Conservation (phyloP, 1,284 basidiomycete genomes). For the Trichosporon sp. region DNA sequence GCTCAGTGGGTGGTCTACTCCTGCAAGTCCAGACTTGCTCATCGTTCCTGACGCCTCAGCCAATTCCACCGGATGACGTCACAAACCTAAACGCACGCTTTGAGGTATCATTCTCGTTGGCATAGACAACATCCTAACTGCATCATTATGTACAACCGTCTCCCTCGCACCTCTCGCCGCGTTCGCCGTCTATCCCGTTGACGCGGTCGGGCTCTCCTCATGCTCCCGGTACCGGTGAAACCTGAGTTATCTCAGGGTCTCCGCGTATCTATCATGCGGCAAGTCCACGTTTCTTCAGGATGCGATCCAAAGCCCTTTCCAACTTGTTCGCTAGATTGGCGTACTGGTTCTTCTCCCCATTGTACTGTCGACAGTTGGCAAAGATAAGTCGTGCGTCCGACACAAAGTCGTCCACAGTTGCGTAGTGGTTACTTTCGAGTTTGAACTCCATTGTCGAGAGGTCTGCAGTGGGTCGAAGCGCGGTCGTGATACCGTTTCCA, state of each 20-base stretch:
- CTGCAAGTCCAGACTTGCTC: background rate
- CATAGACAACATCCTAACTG: background rate
- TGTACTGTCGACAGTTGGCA: constrained; percentile 87
- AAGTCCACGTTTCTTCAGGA: constrained; percentile 44
- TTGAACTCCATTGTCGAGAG: constrained; percentile 89
- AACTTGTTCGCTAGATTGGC: constrained; percentile 79
- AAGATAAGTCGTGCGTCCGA: constrained; percentile 80
- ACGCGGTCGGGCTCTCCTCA: background rate
- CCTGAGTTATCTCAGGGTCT: background rate
- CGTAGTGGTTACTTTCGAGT: constrained; percentile 72
- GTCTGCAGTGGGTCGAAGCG: constrained; percentile 55
- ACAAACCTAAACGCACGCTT: background rate
- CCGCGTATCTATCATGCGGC: background rate
- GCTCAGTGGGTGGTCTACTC: too few relatives aligned
- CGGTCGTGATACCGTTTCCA: background rate
- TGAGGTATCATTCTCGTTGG: background rate
- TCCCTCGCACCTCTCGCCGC: background rate
- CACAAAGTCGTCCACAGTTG: constrained; percentile 69
- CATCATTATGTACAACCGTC: background rate
- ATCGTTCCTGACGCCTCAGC: background rate
- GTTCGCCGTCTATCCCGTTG: background rate
- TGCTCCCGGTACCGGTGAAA: background rate
- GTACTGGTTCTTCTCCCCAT: constrained; percentile 78
- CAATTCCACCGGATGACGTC: background rate
- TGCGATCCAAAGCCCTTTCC: constrained; percentile 56